A percentile compares a stretch with the other conserved stretches of the same genome.
Conservation (phyloP, 164 flowering plant species). For the Vitis riparia region DNA sequence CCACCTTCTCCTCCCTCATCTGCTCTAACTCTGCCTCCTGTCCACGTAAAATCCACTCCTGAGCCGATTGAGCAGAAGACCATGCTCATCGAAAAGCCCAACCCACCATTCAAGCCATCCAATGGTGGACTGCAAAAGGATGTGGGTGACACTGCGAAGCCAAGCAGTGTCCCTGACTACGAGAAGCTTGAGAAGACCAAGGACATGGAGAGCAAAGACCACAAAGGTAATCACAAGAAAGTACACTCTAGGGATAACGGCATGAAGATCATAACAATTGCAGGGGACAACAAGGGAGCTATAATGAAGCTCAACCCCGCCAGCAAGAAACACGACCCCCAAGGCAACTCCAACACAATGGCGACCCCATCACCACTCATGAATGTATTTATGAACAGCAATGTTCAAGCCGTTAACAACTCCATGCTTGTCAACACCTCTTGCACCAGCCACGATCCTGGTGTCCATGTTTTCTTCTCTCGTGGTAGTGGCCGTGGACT, state of each 20-base stretch:
- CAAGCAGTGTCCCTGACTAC: not conserved
- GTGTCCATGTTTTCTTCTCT: slow-evolving; percentile 48
- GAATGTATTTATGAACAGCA: slow-evolving; percentile 61
- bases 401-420: slow-evolving; percentile 71
- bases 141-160: slow-evolving; percentile 1
- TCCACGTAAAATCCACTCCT: slow-evolving; percentile 24
- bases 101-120: not conserved
- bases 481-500: slow-evolving; percentile 22
- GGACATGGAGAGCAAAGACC: slow-evolving; percentile 8
- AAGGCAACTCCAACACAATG: slow-evolving; percentile 11
- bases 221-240: slow-evolving; percentile 22
- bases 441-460: slow-evolving; percentile 57
- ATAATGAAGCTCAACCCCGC: slow-evolving; percentile 60
- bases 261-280: slow-evolving; percentile 55
- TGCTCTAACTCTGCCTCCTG: slow-evolving; percentile 47
- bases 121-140: slow-evolving; percentile 7
- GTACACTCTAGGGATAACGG: slow-evolving; percentile 32
- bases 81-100: slow-evolving; percentile 29
- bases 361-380: slow-evolving; percentile 15
- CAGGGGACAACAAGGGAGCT: slow-evolving; percentile 90
- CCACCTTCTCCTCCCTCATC: slow-evolving; percentile 41
- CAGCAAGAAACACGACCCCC: slow-evolving; percentile 12
- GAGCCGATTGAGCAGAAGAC: slow-evolving; percentile 43
- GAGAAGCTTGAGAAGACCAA: slow-evolving; percentile 2
- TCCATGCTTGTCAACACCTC: slow-evolving; percentile 44